These are phyloP conservation scores for Aureobasidium melanogenum DNA, from an alignment of 2,329 filamentous ascomycete species.

Conservation along the genomic window DNA sequence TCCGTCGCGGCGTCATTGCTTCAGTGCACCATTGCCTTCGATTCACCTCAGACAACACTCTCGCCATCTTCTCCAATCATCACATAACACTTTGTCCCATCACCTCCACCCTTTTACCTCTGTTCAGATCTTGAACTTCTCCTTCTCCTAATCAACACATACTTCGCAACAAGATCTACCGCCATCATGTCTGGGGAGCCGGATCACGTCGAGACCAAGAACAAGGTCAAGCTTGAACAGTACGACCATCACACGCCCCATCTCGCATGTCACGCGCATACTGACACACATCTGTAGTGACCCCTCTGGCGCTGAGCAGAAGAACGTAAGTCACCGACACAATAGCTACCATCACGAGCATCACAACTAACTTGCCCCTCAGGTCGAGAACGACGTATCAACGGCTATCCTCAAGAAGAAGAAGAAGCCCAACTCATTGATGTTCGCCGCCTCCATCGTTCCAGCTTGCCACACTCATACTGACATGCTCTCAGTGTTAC, in stretches of 20 bases:
- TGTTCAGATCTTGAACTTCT: slow-evolving; percentile 2
- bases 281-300: slow-evolving; percentile 55
- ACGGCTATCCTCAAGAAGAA: slow-evolving; percentile 99
- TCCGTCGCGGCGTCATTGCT: background rate
- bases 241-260: slow-evolving; percentile 20
- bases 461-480: background rate
- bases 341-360: background rate
- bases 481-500: slow-evolving; percentile 62
- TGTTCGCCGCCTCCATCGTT: slow-evolving; percentile 53
- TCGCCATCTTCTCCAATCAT: slow-evolving; percentile 5
- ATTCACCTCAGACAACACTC: background rate
- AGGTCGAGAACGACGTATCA: slow-evolving; percentile 76
- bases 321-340: slow-evolving; percentile 53
- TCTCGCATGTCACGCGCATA: slow-evolving; percentile 27
- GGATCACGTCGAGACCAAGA: slow-evolving; percentile 34
- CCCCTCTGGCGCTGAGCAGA: slow-evolving; percentile 78
- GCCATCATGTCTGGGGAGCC: slow-evolving; percentile 42
- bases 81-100: slow-evolving; percentile 5
- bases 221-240: slow-evolving; percentile 41
- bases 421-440: slow-evolving; percentile 99
- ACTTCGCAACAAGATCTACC: background rate
- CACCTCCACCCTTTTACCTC: background rate
- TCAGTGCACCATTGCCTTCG: too few relatives aligned
- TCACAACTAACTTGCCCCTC: slow-evolving; percentile 20
- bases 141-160: background rate